Conservation (phyloP, 371 early-diverging fungal species). For the Mucor irregularis region DNA sequence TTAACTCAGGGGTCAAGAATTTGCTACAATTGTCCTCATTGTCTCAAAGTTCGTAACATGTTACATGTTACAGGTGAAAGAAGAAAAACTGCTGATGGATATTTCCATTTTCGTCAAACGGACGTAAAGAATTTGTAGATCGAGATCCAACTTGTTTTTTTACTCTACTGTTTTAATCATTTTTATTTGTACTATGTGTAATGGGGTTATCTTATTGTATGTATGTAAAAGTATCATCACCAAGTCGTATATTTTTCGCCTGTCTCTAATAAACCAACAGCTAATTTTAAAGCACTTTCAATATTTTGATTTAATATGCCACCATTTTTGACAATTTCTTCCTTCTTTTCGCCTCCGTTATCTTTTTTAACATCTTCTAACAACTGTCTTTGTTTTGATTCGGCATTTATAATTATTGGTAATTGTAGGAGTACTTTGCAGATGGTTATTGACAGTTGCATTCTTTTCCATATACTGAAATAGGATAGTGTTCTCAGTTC, state of each 20-base stretch:
- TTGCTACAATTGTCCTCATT: no score
- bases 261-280: constrained; percentile 55
- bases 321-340: not conserved
- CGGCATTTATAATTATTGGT: constrained; percentile 60
- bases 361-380: constrained; percentile 25
- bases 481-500: constrained; percentile 58
- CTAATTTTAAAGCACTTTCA: constrained; percentile 54
- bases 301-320: constrained; percentile 51
- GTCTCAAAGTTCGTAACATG: no score
- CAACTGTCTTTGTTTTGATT: constrained; percentile 27
- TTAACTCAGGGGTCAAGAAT: no score
- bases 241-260: constrained; percentile 50
- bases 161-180: no score
- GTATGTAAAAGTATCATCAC: constrained; percentile 11
- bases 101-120: no score
- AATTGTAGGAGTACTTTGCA: constrained; percentile 56
- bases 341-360: constrained; percentile 11
- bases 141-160: no score
- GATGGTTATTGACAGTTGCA: constrained; percentile 58
- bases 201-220: no score
- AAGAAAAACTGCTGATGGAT: no score
- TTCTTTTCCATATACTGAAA: constrained; percentile 59
- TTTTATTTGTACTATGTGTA: no score
- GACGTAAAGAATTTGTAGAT: no score
- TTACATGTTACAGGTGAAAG: no score